These are phyloP conservation scores for Psilocybe tampanensis DNA, from an alignment of 768 basidiomycete genomes.

Conservation along the genomic window DNA sequence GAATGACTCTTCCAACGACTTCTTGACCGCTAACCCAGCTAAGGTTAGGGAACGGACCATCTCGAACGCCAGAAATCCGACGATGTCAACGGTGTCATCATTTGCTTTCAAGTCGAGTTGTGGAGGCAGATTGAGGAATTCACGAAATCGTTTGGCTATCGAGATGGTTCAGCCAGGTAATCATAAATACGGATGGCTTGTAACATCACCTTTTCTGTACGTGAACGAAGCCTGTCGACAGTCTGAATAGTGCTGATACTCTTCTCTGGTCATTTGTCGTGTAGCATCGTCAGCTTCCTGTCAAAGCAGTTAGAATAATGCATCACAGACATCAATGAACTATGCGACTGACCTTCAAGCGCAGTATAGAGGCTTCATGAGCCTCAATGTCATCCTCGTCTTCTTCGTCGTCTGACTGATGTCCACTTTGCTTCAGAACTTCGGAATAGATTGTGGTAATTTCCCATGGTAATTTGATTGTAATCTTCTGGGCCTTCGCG, in stretches of 20 bases:
- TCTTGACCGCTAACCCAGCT: constrained; percentile 84
- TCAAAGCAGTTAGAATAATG: background rate
- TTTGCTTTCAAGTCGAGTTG: constrained; percentile 88
- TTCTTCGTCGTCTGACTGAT: constrained; percentile 92
- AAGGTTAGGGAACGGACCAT: constrained; percentile 94
- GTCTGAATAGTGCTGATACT: constrained; percentile 96
- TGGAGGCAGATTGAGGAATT: constrained; percentile 87
- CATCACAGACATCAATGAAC: background rate
- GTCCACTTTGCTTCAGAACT: constrained; percentile 70
- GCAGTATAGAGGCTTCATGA: constrained; percentile 89
- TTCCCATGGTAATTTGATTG: constrained; percentile 96
- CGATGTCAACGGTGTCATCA: constrained; percentile 95
- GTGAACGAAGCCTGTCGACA: constrained; percentile 97
- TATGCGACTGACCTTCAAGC: constrained; percentile 59
- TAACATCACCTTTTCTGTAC: constrained; percentile 83
- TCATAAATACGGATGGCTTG: background rate
- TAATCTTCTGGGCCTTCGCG: constrained; percentile 88
- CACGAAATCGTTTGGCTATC: constrained; percentile 89
- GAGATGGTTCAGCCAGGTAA: background rate
- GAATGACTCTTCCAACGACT: constrained; percentile 72
- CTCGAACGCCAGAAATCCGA: constrained; percentile 96
- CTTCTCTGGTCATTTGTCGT: constrained; percentile 93
- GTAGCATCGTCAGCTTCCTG: constrained; percentile 96
- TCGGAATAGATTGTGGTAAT: constrained; percentile 91
- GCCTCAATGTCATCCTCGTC: constrained; percentile 97